phyloP scores from a whole-genome alignment of 2,329 filamentous ascomycete species.

The Raffaelea arxii region DNA sequence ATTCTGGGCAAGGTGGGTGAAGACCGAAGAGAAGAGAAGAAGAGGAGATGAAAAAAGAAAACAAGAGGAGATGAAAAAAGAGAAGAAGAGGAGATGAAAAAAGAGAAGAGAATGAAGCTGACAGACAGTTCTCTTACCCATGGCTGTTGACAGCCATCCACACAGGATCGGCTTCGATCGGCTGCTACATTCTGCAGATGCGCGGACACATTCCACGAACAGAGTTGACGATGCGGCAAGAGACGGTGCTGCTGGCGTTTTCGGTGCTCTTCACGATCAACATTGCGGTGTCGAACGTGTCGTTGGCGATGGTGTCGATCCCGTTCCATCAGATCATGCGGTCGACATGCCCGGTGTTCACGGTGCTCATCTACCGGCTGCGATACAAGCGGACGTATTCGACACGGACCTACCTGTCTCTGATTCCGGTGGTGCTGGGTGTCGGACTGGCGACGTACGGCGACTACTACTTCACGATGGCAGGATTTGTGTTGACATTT shows the following conservation, averaged over 20 bases:
- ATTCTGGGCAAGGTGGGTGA: slow-evolving; percentile 13
- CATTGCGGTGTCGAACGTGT: slow-evolving; percentile 16
- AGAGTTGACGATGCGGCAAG: slow-evolving; percentile 6
- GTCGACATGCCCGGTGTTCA: slow-evolving; percentile 52
- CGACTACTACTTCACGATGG: slow-evolving; percentile 51
- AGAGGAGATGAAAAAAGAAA: too few relatives aligned
- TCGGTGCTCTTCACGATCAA: slow-evolving; percentile 15
- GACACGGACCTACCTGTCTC: slow-evolving; percentile 46
- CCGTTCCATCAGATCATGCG: slow-evolving; percentile 57
- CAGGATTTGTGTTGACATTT: slow-evolving; percentile 45
- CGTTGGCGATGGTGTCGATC: slow-evolving; percentile 32
- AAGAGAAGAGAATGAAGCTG: too few relatives aligned
- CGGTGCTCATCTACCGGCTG: slow-evolving; percentile 49
- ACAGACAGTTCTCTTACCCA: slow-evolving; percentile 11
- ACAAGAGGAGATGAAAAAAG: too few relatives aligned
- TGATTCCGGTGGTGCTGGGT: slow-evolving; percentile 50
- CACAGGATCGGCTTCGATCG: slow-evolving; percentile 13
- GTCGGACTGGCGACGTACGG: slow-evolving; percentile 51
- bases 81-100: background rate
- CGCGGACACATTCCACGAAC: slow-evolving; percentile 11
- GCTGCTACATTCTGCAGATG: slow-evolving; percentile 11
- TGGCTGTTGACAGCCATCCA: slow-evolving; percentile 16
- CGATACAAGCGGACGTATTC: slow-evolving; percentile 46
- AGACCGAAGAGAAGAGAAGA: too few relatives aligned
- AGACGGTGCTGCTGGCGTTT: slow-evolving; percentile 11